Percentiles rank a stretch among this genome's conserved stretches.
Evolutionary conservation across 1,284 basidiomycete genomes (phyloP).

Genomic region (Exsudoporus floridanus): DNA sequence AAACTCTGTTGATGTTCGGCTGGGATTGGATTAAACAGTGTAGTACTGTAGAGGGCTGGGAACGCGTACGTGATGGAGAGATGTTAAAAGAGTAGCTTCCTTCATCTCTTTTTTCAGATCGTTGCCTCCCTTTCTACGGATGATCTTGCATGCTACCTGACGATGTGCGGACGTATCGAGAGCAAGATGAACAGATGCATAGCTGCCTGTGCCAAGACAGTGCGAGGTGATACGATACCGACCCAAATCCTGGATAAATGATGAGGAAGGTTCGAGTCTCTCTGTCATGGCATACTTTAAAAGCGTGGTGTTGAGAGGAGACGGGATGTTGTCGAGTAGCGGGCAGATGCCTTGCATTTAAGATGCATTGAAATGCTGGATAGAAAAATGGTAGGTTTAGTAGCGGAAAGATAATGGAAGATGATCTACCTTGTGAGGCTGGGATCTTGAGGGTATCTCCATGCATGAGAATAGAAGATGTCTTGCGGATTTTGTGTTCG

Average conservation of each 20-base stretch:
- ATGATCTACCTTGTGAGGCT: conserved; percentile 51
- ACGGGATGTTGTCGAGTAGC: conserved; percentile 56
- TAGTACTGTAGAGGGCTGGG: background rate
- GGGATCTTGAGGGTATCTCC: conserved; percentile 70
- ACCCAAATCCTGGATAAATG: conserved; percentile 49
- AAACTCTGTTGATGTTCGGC: conserved; percentile 81
- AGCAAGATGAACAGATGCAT: conserved; percentile 77
- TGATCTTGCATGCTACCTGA: conserved; percentile 84
- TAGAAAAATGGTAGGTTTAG: background rate
- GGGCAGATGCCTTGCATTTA: conserved; percentile 52
- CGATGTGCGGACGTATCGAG: conserved; percentile 58
- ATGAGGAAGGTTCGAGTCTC: conserved; percentile 4
- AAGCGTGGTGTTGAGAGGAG: conserved; percentile 49
- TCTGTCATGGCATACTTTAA: conserved; percentile 45
- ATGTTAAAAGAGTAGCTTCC: conserved; percentile 72
- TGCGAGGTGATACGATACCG: conserved; percentile 69
- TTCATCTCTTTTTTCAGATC: conserved; percentile 66
- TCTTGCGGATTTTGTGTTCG: conserved; percentile 60
- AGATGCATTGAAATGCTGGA: conserved; percentile 66
- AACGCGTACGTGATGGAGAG: conserved; percentile 62
- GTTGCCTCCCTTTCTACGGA: conserved; percentile 56
- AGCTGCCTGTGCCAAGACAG: conserved; percentile 76
- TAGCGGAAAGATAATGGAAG: conserved; percentile 5
- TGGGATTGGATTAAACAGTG: conserved; percentile 28
- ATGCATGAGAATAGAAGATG: conserved; percentile 69